These are phyloP conservation scores for Colletotrichum siamense DNA, from an alignment of 2,329 filamentous ascomycete species.

Conservation along the genomic window DNA sequence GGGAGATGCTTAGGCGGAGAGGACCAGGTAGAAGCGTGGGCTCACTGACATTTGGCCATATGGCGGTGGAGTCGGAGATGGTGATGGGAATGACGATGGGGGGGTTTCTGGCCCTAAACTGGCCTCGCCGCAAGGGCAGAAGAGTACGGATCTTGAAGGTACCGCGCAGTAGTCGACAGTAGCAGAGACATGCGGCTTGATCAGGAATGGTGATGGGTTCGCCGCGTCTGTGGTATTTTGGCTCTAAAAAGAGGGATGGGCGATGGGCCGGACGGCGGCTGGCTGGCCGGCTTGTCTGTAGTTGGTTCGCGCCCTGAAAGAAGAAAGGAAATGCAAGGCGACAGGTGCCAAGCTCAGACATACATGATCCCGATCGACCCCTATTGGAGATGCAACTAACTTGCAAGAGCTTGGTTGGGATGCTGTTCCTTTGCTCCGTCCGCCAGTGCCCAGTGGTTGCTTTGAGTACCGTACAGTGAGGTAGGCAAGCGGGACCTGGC, in stretches of 20 bases:
- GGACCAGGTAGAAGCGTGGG: background rate
- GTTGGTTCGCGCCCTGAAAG: background rate
- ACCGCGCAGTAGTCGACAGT: background rate
- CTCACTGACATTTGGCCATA: background rate
- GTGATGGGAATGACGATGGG: background rate
- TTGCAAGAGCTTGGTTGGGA: background rate
- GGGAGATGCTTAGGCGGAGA: background rate
- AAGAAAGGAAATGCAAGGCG: background rate
- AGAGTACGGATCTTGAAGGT: background rate
- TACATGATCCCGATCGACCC: background rate
- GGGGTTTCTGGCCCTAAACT: background rate
- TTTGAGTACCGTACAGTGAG: background rate
- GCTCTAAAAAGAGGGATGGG: background rate
- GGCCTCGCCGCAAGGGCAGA: background rate
- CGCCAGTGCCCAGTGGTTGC: background rate
- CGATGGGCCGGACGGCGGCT: background rate
- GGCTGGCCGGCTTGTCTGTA: background rate
- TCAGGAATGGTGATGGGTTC: conserved; percentile 2
- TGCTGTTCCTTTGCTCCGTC: background rate
- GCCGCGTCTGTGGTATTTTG: background rate
- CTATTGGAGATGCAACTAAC: background rate
- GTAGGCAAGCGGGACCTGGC: background rate
- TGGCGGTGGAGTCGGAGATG: background rate
- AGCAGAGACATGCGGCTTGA: background rate
- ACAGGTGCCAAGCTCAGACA: background rate